Evolutionary conservation across 306 rosid species (phyloP), one percentile per base, ranked within the genome.

Genomic region (Malus orientalis): DNA sequence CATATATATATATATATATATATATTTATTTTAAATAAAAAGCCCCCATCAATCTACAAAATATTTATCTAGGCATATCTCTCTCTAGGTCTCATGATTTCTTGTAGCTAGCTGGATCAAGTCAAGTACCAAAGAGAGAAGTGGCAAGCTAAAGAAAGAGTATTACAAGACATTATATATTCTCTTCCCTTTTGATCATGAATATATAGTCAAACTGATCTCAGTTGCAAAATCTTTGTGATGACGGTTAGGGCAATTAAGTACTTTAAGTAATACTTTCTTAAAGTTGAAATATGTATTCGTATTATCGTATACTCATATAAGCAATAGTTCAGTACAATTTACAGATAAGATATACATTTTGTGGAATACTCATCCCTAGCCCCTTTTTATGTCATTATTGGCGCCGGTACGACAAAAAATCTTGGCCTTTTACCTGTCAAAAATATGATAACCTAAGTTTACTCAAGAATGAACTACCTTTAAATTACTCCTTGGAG

Each of bases 21-120:
- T 23, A 1, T 23, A 23, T 25, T 25, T 25, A 4, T 32, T 32
- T 32, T 4, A 32, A 30, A 30, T 3, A 27, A 45, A 47, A 8
- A 81, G 79, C 72, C 87, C 40, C 74, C 49, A 67, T 83, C 85
- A 77, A 63, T 82, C 32, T 80, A 69, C 72, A 76, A 71, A 55
- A 67, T 69, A 61, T 68, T 71, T 59, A 75, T 84, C 86, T 47
- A 13, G 4, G 18, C 53, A 45, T 45, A 29, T 68, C 18, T 9
- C 19, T 59, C 67, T 62, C 67, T 61, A 27, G 4, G 1, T 59
- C 42, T 16, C 68, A 29, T 47, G 22, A 55, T 36, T 18, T 32
- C 69, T 32, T 65, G 27, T 33, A 15, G 42, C 36, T 62, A 27
- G 66, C 18, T 13, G 6, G 69, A 62, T 30, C 67, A 29, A 30